Evolutionary conservation across 2,329 filamentous ascomycete genomes (phyloP).

Genomic region (Penicillium italicum): DNA sequence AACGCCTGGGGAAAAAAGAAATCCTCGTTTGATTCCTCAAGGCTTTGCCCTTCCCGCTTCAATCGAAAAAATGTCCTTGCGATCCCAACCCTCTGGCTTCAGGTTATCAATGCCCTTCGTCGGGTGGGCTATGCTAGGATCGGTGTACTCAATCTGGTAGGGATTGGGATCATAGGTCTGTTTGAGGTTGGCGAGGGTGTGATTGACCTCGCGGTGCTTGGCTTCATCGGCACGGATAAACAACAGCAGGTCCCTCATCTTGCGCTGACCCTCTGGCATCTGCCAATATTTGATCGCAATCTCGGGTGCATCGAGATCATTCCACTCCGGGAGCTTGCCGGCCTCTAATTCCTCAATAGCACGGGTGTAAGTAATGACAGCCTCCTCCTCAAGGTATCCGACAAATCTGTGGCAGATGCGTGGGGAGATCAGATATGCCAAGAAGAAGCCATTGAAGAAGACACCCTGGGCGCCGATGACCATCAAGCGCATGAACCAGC

Average conservation of each 20-base stretch:
- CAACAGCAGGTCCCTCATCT: slow-evolving; percentile 80
- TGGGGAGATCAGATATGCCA: slow-evolving; percentile 81
- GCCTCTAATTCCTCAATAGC: slow-evolving; percentile 82
- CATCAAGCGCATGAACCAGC: slow-evolving; percentile 86
- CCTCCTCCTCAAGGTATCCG: slow-evolving; percentile 95
- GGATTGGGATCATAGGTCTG: slow-evolving; percentile 88
- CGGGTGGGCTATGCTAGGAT: slow-evolving; percentile 63
- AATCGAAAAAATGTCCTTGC: slow-evolving; percentile 66
- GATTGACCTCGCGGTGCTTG: slow-evolving; percentile 90
- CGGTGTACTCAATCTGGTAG: slow-evolving; percentile 79
- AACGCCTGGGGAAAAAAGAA: background rate
- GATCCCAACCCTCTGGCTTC: slow-evolving; percentile 73
- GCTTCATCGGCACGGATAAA: slow-evolving; percentile 91
- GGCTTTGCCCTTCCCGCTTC: background rate
- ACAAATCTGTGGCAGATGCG: slow-evolving; percentile 92
- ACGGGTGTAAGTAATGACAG: slow-evolving; percentile 89
- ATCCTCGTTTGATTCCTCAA: background rate
- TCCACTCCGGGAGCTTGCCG: slow-evolving; percentile 80
- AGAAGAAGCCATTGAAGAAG: slow-evolving; percentile 92
- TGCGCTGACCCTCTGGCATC: slow-evolving; percentile 78
- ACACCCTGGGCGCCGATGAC: slow-evolving; percentile 90
- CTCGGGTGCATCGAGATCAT: slow-evolving; percentile 72
- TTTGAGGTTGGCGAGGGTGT: slow-evolving; percentile 84
- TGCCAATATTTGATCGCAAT: slow-evolving; percentile 91
- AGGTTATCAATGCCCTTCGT: slow-evolving; percentile 63